Percentiles rank a stretch among this genome's conserved stretches.
Conservation (phyloP, 1,139 yeast species). For the Arxiozyma heterogenica region DNA sequence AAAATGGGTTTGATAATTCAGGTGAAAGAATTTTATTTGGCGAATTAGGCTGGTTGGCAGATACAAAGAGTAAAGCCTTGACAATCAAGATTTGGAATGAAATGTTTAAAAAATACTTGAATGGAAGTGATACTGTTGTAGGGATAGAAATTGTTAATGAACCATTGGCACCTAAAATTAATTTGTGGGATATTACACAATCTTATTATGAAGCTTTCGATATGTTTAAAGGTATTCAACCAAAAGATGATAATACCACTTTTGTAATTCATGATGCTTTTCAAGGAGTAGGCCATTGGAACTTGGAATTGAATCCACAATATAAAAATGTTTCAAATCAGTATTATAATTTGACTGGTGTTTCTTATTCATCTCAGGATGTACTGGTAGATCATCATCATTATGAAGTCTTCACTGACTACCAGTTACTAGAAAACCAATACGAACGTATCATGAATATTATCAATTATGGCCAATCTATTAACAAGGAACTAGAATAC, state of each 20-base stretch:
- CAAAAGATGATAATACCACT: slow-evolving; percentile 26
- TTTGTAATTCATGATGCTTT: slow-evolving; percentile 56
- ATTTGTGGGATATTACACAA: slow-evolving; percentile 33
- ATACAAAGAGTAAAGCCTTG: slow-evolving; percentile 35
- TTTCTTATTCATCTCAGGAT: slow-evolving; percentile 30
- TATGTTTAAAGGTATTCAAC: slow-evolving; percentile 33
- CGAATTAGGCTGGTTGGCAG: slow-evolving; percentile 43
- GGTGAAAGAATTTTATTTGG: slow-evolving; percentile 39
- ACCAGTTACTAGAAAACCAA: slow-evolving; percentile 33
- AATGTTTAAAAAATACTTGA: slow-evolving; percentile 48
- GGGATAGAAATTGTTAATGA: slow-evolving; percentile 61
- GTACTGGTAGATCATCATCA: slow-evolving; percentile 51
- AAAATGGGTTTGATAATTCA: slow-evolving; percentile 64
- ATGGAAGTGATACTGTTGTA: slow-evolving; percentile 39
- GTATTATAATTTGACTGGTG: slow-evolving; percentile 14
- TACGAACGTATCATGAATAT: slow-evolving; percentile 29
- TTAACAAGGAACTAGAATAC: slow-evolving; percentile 32
- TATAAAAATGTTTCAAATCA: slow-evolving; percentile 21
- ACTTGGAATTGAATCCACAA: slow-evolving; percentile 35
- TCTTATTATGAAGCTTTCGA: slow-evolving; percentile 33
- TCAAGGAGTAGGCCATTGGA: slow-evolving; percentile 43
- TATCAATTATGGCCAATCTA: slow-evolving; percentile 33
- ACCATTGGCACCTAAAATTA: slow-evolving; percentile 44
- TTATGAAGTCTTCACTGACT: slow-evolving; percentile 49
- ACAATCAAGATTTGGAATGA: slow-evolving; percentile 38